phyloP scores from a whole-genome alignment of 768 basidiomycete species.

The Bullera alba region DNA sequence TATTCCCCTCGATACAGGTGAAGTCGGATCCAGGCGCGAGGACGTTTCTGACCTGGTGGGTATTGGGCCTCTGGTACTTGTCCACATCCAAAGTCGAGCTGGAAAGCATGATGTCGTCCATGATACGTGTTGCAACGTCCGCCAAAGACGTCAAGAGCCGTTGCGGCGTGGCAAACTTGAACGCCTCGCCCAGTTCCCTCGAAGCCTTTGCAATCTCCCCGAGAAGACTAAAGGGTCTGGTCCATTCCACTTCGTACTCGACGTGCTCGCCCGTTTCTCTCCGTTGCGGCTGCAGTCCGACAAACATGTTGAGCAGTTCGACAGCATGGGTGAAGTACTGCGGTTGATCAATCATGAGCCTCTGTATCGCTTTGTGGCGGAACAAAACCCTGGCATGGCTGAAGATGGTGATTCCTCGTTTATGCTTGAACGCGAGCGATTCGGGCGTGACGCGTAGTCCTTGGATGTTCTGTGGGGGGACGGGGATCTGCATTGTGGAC shows the following conservation, averaged over 20 bases:
- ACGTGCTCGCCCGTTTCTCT: constrained; percentile 75
- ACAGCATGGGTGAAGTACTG: constrained; percentile 66
- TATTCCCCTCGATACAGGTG: constrained; percentile 15
- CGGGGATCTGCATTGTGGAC: constrained; percentile 14
- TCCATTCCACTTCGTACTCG: constrained; percentile 96
- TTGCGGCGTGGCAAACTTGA: constrained; percentile 54
- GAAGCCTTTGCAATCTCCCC: constrained; percentile 80
- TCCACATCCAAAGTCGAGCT: constrained; percentile 24
- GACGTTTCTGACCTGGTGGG: constrained; percentile 16
- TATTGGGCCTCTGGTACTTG: constrained; percentile 10
- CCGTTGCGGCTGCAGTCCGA: constrained; percentile 85
- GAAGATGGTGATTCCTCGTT: constrained; percentile 92
- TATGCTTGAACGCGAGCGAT: constrained; percentile 78
- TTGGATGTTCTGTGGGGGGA: constrained; percentile 44
- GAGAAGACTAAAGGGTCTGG: constrained; percentile 91
- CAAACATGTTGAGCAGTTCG: constrained; percentile 77
- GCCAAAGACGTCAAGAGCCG: constrained; percentile 50
- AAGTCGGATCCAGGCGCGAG: constrained; percentile 12
- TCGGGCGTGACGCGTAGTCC: constrained; percentile 5
- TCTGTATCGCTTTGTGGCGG: constrained; percentile 59
- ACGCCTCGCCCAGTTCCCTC: constrained; percentile 82
- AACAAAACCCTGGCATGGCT: constrained; percentile 62
- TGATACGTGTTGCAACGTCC: constrained; percentile 17
- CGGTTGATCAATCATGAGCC: constrained; percentile 63
- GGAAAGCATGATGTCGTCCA: constrained; percentile 25